These are phyloP conservation scores for Hypericum androsaemum DNA, from an alignment of 345 rosid species.

Conservation along the genomic window DNA sequence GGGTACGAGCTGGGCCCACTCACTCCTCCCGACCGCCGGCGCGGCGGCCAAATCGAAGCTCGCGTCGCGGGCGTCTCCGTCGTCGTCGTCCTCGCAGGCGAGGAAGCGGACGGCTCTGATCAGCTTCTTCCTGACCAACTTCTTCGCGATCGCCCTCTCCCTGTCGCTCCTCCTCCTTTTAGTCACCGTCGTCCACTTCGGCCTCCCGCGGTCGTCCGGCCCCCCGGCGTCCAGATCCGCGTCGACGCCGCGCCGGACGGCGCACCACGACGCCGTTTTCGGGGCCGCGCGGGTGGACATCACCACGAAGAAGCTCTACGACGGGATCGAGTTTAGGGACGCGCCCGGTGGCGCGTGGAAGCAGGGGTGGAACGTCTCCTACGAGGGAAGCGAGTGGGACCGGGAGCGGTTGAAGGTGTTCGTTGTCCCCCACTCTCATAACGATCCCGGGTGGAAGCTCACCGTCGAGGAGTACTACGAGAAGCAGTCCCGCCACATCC, in stretches of 20 bases:
- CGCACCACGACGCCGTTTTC: slow-evolving; percentile 26
- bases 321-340: slow-evolving; percentile 77
- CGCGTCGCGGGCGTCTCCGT: slow-evolving; percentile 33
- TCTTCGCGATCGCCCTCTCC: slow-evolving; percentile 61
- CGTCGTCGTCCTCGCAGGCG: no score
- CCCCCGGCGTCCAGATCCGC: slow-evolving; percentile 44
- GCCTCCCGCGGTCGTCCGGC: slow-evolving; percentile 54
- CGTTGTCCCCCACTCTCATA: slow-evolving; percentile 95
- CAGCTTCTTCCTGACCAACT: slow-evolving; percentile 61
- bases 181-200: slow-evolving; percentile 57
- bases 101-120: slow-evolving; percentile 52
- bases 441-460: slow-evolving; percentile 97
- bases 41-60: slow-evolving; percentile 40
- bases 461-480: slow-evolving; percentile 97
- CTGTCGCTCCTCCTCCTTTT: slow-evolving; percentile 64
- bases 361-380: slow-evolving; percentile 84
- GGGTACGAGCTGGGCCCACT: slow-evolving; percentile 29
- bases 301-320: slow-evolving; percentile 78
- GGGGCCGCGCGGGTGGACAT: slow-evolving; percentile 55
- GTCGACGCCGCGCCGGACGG: slow-evolving; percentile 16
- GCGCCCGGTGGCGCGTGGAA: slow-evolving; percentile 89
- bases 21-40: slow-evolving; percentile 39
- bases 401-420: slow-evolving; percentile 68
- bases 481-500: slow-evolving; percentile 64
- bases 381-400: slow-evolving; percentile 84